phyloP scores from a whole-genome alignment of 1,139 yeast species.

The Petasospora fabianii region DNA sequence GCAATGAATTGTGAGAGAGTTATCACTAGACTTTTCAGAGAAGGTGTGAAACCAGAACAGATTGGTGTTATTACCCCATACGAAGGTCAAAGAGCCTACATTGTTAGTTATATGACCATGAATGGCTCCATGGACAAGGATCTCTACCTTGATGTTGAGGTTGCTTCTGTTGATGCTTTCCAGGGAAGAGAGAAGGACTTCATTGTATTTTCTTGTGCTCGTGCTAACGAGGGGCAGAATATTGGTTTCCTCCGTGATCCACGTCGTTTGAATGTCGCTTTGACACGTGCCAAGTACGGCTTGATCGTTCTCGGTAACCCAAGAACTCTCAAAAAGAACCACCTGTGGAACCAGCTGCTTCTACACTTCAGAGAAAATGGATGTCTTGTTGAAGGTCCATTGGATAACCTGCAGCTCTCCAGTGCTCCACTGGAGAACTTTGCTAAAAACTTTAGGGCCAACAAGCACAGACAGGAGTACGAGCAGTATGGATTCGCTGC shows the following conservation, averaged over 20 bases:
- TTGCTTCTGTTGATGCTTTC: conserved; percentile 92
- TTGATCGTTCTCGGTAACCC: conserved; percentile 83
- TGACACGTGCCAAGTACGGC: conserved; percentile 89
- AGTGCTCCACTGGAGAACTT: conserved; percentile 54
- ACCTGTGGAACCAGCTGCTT: conserved; percentile 76
- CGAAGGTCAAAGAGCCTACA: conserved; percentile 87
- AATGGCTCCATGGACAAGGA: conserved; percentile 68
- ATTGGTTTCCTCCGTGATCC: conserved; percentile 91
- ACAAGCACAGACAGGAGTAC: conserved; percentile 7
- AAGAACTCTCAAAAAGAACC: conserved; percentile 64
- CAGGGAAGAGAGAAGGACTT: conserved; percentile 95
- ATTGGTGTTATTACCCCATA: conserved; percentile 94
- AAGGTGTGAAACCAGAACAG: conserved; percentile 77
- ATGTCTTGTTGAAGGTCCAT: conserved; percentile 88
- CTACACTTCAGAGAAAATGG: conserved; percentile 81
- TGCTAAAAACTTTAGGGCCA: conserved; percentile 24
- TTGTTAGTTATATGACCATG: conserved; percentile 73
- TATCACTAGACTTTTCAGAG: conserved; percentile 67
- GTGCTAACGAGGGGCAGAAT: conserved; percentile 78
- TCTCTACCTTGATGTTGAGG: conserved; percentile 71
- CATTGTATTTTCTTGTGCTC: conserved; percentile 83
- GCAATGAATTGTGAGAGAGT: conserved; percentile 87
- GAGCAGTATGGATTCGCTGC: conserved; percentile 10
- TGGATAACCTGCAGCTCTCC: conserved; percentile 74
- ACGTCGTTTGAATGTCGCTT: conserved; percentile 86